phyloP scores from a whole-genome alignment of 331 rosid species.

The Quercus phellos region DNA sequence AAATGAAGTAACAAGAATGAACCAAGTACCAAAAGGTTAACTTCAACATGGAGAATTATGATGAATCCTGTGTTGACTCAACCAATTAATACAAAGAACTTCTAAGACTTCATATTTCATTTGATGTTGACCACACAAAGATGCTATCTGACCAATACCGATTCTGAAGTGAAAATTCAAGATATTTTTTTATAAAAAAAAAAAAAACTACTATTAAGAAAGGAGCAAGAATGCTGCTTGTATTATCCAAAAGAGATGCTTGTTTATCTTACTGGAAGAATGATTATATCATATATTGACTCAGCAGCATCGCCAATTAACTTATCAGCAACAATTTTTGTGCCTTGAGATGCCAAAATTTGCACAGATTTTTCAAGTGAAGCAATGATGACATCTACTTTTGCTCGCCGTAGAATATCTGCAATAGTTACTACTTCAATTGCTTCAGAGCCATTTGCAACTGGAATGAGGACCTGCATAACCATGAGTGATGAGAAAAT shows the following conservation, averaged over 20 bases:
- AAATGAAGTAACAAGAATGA: too few species aligned
- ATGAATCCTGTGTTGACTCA: too few species aligned
- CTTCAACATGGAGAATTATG: too few species aligned
- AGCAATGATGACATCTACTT: constrained; percentile 78
- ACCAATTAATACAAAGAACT: background rate
- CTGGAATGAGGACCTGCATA: constrained; percentile 76
- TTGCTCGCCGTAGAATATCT: constrained; percentile 80
- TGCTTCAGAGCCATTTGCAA: constrained; percentile 84
- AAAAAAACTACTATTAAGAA: background rate
- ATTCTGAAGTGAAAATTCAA: background rate
- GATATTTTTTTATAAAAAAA: background rate
- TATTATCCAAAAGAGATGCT: background rate
- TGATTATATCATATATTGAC: constrained; percentile 64
- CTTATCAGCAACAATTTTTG: constrained; percentile 77
- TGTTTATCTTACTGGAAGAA: constrained; percentile 69
- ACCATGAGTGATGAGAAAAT: constrained; percentile 4
- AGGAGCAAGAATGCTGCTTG: background rate
- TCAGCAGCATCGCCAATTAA: constrained; percentile 61
- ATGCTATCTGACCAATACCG: background rate
- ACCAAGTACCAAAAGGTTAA: too few species aligned
- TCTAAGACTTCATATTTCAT: background rate
- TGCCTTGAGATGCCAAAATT: constrained; percentile 63
- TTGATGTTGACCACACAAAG: background rate
- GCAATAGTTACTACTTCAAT: constrained; percentile 80
- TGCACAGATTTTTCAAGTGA: constrained; percentile 62